phyloP scores from a whole-genome alignment of 768 basidiomycete genomes.

The Phanerodontia chrysosporium region DNA sequence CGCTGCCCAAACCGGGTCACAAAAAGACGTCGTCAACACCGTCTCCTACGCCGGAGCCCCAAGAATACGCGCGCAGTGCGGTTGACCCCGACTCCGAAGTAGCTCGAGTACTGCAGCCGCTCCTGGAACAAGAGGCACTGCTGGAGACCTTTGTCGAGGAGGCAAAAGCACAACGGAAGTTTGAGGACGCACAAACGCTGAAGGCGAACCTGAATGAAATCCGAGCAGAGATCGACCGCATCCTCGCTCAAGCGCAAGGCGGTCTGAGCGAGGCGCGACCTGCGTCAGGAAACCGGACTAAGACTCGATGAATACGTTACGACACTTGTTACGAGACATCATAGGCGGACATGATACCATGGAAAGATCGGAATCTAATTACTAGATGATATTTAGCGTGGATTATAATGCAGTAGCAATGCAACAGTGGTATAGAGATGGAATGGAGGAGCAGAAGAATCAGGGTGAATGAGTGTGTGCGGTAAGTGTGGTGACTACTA shows the following conservation, averaged over 20 bases:
- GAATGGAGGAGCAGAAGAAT: neutral
- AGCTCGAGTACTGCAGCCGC: constrained; percentile 74
- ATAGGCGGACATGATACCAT: constrained; percentile 1
- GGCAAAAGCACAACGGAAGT: constrained; percentile 86
- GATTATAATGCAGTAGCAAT: constrained; percentile 4
- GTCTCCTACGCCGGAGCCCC: constrained; percentile 15
- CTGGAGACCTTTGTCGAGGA: constrained; percentile 89
- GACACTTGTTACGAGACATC: neutral
- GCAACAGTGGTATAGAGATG: neutral
- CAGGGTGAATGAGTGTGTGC: neutral
- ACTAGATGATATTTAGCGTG: constrained; percentile 1
- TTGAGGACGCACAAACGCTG: constrained; percentile 89
- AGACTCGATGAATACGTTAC: constrained; percentile 2
- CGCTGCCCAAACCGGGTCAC: constrained; percentile 40
- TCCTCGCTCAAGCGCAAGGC: constrained; percentile 37
- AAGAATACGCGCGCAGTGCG: constrained; percentile 19
- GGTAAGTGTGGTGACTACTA: neutral
- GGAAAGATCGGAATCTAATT: neutral
- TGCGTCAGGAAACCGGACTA: constrained; percentile 4
- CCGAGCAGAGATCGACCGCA: constrained; percentile 72
- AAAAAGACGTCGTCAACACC: constrained; percentile 25
- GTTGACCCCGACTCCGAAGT: constrained; percentile 66
- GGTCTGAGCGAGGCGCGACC: constrained; percentile 1
- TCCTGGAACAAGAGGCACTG: constrained; percentile 91
- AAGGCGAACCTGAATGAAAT: constrained; percentile 81